Evolutionary conservation across 1,284 basidiomycete genomes (phyloP), one percentile per base, ranked within the genome.

Genomic region (Ganoderma sp.): DNA sequence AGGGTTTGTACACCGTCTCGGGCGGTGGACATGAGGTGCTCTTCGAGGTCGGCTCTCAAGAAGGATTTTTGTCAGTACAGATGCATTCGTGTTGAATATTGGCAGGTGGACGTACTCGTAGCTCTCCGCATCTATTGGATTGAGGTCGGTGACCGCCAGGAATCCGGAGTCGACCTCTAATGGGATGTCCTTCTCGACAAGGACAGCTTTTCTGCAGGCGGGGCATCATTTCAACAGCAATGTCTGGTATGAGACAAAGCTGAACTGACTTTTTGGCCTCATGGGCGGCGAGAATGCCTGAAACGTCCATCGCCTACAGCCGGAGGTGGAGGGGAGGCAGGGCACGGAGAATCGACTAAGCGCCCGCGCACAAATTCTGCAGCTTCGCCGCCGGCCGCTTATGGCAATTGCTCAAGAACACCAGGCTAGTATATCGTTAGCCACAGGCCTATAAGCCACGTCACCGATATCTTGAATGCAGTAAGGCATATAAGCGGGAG

Each of bases 1-100:
- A 99, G 90, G 6, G 89, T 81, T 83, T 99, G 97, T 19, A 92
- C 89, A 73, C 95, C 94, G 69, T 97, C 94, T 39, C 95, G 88
- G 1, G 96, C 94, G 14, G 94, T 90, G 19, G 88, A 83, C 76
- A 89, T 87, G 43, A 99, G 89, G 77, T 94, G 91, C 28, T 88
- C 85, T 79, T 98, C 95, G 67, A 91, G 86, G 79, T 96, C 86
- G 70, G 87, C 83, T 70, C 93, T 95, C 71, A 22, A 63, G 9
- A 19, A 17, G 41, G 8, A 19, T 41, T 8, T 12, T 19, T 7
- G 5, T 37, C 3, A n/a, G 9, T 9, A 9, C 22, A 1, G 22
- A 39, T n/a, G 17, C 19, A 34, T 12, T 7, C 10, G 17, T 10
- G 1, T 48, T 10, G 1, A 48, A 48, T 3, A 57, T 3, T n/a